Base-by-base conservation (phyloP, 208 protist species). In the Willaertia magna region DNA sequence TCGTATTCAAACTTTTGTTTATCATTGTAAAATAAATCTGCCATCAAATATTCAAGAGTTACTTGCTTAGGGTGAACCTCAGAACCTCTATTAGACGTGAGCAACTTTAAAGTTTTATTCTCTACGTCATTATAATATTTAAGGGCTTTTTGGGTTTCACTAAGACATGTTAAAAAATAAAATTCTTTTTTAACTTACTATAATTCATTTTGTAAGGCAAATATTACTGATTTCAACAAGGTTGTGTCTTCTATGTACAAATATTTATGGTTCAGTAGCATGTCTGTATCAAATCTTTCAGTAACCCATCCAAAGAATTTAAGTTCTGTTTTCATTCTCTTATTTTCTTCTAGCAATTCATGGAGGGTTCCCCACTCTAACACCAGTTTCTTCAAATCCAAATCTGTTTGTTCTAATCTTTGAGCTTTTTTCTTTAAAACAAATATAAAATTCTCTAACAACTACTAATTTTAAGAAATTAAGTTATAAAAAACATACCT, bases 381-480 rank as follows among this genome's bases (percentile, higher is more conserved):
- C 1, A 67, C 55, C 34, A 67, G n/a, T 67, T 67, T 18, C 9
- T 30, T 67, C 26, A 67, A 9, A 6, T 67, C 55, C 12, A 26
- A 67, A 49, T 81, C 44, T 12, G 44, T n/a, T 51, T 81, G 76
- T 51, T 81, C 76, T 20, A 44, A 47, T 51, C 76, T 11, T 51
- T 81, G 76, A 51, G 51, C n/a, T 26, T 81, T 81, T n/a, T 81
- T 81, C n/a, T 81, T 81, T 4, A 81, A 16, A 26, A 81, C 76
- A 9, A 81, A 81, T 11, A 81, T 51, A 39, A 51, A 42, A 30
- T 81, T 40, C 14, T 81, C 76, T 20, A 81, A 39, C 6, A 81
- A 49, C 22, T 79, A 14, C 18, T 49, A 42, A 47, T 47, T 47
- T 42, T 4, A 79, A 44, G 4, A n/a, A 1, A 14, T 47, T 3